Evolutionary conservation across 768 basidiomycete genomes (phyloP).

Genomic region (Auricularia heimuer): DNA sequence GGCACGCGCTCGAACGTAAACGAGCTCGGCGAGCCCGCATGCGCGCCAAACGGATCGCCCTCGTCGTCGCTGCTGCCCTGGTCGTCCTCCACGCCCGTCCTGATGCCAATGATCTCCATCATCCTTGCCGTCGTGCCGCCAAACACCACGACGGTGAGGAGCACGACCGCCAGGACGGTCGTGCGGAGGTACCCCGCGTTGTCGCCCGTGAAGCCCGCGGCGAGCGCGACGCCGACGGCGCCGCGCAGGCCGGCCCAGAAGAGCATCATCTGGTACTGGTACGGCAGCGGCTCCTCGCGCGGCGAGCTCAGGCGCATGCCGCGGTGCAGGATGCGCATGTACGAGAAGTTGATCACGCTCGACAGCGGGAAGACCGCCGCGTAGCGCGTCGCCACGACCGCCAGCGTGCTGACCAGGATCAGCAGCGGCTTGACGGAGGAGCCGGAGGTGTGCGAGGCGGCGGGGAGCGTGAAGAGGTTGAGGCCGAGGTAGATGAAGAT

Average conservation of each 20-base stretch:
- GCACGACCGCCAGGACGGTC: slow-evolving; percentile 92
- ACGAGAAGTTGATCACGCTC: slow-evolving; percentile 75
- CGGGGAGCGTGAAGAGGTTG: slow-evolving; percentile 86
- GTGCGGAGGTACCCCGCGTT: slow-evolving; percentile 86
- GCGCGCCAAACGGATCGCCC: slow-evolving; percentile 15
- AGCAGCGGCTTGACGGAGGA: slow-evolving; percentile 92
- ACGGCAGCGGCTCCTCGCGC: slow-evolving; percentile 82
- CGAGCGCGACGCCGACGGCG: slow-evolving; percentile 95
- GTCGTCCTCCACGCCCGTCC: slow-evolving; percentile 92
- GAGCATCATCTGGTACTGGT: slow-evolving; percentile 99
- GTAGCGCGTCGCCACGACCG: slow-evolving; percentile 91
- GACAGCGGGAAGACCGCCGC: slow-evolving; percentile 93
- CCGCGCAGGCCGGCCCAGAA: slow-evolving; percentile 98
- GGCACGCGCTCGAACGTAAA: background rate
- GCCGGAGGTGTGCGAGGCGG: slow-evolving; percentile 64
- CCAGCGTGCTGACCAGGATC: slow-evolving; percentile 82
- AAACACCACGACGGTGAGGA: slow-evolving; percentile 87
- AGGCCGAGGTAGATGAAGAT: slow-evolving; percentile 99
- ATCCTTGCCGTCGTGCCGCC: slow-evolving; percentile 96
- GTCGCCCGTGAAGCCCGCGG: slow-evolving; percentile 89
- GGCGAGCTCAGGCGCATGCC: slow-evolving; percentile 64
- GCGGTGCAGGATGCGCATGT: slow-evolving; percentile 41
- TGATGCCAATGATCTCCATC: slow-evolving; percentile 93
- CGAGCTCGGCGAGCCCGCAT: background rate
- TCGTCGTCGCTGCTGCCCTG: slow-evolving; percentile 44